Base-by-base conservation (phyloP, 257 asterid genomes). In the Thymus quinquecostatus region DNA sequence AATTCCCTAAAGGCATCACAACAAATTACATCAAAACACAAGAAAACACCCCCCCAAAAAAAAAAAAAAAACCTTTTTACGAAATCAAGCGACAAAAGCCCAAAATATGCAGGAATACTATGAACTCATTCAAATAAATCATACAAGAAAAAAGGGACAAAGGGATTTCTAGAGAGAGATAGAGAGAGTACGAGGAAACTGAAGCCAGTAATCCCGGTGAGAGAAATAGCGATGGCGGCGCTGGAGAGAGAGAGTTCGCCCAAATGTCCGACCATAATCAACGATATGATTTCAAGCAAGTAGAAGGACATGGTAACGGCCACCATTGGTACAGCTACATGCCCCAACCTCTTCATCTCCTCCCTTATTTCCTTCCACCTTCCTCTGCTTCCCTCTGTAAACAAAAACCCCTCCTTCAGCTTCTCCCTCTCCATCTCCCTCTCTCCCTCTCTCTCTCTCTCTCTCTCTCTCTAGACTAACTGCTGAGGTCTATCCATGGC, bases 231-330 rank as follows among this genome's bases (percentile, higher is more conserved):
- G 4, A 91, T 74, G 80, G 96, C 78, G 14, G 96, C 72, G 76
- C 97, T 88, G 12, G 97, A 87, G 12, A 91, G 96, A 50, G 86
- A 70, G 72, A 91, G 96, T 56, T 89, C 90, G 10, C 85, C 87
- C 54, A 89, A 78, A 75, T 91, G 97, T 10, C 97, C 97, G 13
- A 89, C 92, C 95, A 91, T 91, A 90, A 84, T 87, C n/a, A 87
- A 3, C 0, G 92, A 86, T 32, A 86, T 80, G 8, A 83, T 81
- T 76, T 84, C 91, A 28, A 91, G 81, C 69, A 89, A 36, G 50
- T 71, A 82, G 68, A 60, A 75, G 2, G 92, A 86, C 44, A 89
- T 68, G 73, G 89, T 89, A 50, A 91, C 92, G 14, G 87, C 82
- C 66, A 84, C 77, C 95, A 91, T 81, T 0, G 97, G 97, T 6